Conservation (phyloP, 2,329 filamentous ascomycete species). For the Fusarium azukiicola region DNA sequence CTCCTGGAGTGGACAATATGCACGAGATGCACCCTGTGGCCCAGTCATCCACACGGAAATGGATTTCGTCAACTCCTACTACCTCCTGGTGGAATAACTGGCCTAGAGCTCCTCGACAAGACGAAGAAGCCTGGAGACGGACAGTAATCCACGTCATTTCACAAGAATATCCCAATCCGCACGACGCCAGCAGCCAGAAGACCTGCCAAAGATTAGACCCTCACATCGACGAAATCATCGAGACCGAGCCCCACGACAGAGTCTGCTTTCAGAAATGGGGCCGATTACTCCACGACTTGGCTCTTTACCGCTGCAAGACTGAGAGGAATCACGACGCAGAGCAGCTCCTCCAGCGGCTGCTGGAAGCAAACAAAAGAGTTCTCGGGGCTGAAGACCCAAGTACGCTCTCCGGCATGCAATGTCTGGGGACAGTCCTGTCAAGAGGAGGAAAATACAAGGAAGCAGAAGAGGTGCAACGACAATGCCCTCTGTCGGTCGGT, state of each 20-base stretch:
- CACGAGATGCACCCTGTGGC: not conserved
- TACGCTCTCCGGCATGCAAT: not conserved
- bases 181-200: not conserved
- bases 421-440: not conserved
- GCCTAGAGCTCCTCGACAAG: not conserved
- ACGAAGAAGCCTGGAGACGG: not conserved
- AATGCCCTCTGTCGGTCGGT: not conserved
- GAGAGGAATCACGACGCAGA: not conserved
- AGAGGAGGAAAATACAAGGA: slow-evolving; percentile 4
- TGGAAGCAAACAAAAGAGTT: not conserved
- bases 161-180: not conserved
- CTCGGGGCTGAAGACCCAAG: not conserved
- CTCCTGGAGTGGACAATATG: not conserved
- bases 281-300: not conserved
- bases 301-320: not conserved
- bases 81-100: not conserved
- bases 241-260: not conserved
- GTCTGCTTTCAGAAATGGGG: not conserved
- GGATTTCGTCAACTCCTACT: not conserved
- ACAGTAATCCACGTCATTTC: not conserved
- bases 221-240: slow-evolving; percentile 8
- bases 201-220: not conserved
- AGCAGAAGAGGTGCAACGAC: not conserved
- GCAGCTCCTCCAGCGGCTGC: not conserved
- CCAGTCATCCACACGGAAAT: not conserved